phyloP scores from a whole-genome alignment of 345 rosid species.

The Arabidopsis arenosa region DNA sequence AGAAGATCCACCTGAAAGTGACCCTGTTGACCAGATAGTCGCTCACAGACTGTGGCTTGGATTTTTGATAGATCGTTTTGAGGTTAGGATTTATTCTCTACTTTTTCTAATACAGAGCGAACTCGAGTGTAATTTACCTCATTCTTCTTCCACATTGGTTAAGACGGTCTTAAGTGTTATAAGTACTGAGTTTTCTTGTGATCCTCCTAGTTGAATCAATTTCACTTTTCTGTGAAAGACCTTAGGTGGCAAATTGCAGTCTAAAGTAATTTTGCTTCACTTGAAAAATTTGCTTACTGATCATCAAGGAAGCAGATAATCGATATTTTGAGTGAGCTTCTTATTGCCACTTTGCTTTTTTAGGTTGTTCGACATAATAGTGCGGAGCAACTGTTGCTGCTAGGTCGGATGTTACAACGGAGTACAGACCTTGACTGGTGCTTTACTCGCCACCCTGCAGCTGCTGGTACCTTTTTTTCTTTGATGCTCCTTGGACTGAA shows the following conservation, averaged over 20 bases:
- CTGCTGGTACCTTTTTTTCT: constrained; percentile 95
- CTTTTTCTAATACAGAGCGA: constrained; percentile 6
- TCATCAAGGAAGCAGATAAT: constrained; percentile 10
- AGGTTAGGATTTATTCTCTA: constrained; percentile 57
- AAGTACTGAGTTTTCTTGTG: constrained; percentile 21
- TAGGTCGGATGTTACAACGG: constrained; percentile 92
- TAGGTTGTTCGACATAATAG: constrained; percentile 93
- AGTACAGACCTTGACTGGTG: constrained; percentile 85
- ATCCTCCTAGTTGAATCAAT: constrained; percentile 22
- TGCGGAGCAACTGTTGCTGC: constrained; percentile 93
- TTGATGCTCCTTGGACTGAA: constrained; percentile 97
- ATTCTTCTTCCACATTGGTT: constrained; percentile 23
- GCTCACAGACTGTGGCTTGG: constrained; percentile 99
- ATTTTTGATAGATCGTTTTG: constrained; percentile 94
- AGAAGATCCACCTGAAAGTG: constrained; percentile 63
- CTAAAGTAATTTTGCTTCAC: constrained; percentile 18
- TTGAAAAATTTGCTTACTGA: constrained; percentile 26
- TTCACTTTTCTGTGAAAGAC: constrained; percentile 23
- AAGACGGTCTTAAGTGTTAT: constrained; percentile 19
- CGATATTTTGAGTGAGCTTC: constrained; percentile 23
- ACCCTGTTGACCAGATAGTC: constrained; percentile 90
- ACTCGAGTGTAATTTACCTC: constrained; percentile 20
- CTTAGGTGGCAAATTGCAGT: constrained; percentile 27
- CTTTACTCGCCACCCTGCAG: constrained; percentile 96
- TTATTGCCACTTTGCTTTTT: constrained; percentile 33